These are phyloP conservation scores for Vaccinium vitisidaea DNA, from an alignment of 148 eudicot genomes.

Conservation along the genomic window DNA sequence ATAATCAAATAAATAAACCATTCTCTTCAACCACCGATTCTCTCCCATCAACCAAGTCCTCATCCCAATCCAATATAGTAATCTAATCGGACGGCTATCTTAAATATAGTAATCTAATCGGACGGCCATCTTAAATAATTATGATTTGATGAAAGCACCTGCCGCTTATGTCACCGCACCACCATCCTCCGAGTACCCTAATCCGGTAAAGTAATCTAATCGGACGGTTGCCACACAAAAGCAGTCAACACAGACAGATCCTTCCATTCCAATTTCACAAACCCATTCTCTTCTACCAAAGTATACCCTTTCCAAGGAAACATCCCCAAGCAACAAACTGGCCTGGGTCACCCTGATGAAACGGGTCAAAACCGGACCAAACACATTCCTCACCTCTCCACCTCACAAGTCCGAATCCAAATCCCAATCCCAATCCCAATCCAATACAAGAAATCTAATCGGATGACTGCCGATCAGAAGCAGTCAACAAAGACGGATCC, in stretches of 20 bases:
- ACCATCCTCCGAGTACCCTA: no score
- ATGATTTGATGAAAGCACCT: no score
- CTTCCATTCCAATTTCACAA: slow-evolving; percentile 80
- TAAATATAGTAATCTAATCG: not conserved
- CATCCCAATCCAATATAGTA: not conserved
- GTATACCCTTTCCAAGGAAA: slow-evolving; percentile 75
- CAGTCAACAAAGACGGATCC: slow-evolving; percentile 66
- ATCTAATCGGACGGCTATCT: slow-evolving; percentile 14
- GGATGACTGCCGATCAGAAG: slow-evolving; percentile 62
- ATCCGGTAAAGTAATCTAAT: not conserved
- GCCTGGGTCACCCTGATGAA: slow-evolving; percentile 70
- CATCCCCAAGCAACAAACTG: slow-evolving; percentile 63
- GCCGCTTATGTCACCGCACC: no score
- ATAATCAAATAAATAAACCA: not conserved
- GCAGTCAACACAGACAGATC: slow-evolving; percentile 72
- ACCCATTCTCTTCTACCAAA: slow-evolving; percentile 69
- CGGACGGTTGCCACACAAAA: slow-evolving; percentile 56
- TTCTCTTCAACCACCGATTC: not conserved
- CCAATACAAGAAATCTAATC: not conserved
- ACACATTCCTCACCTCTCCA: slow-evolving; percentile 55
- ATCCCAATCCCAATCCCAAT: slow-evolving; percentile 13
- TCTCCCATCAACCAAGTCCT: not conserved
- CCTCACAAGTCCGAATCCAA: slow-evolving; percentile 25
- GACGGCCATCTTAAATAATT: not conserved
- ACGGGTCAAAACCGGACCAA: slow-evolving; percentile 54